phyloP scores from a whole-genome alignment of 2,329 filamentous ascomycete genomes.

The Xenoacremonium recifei region DNA sequence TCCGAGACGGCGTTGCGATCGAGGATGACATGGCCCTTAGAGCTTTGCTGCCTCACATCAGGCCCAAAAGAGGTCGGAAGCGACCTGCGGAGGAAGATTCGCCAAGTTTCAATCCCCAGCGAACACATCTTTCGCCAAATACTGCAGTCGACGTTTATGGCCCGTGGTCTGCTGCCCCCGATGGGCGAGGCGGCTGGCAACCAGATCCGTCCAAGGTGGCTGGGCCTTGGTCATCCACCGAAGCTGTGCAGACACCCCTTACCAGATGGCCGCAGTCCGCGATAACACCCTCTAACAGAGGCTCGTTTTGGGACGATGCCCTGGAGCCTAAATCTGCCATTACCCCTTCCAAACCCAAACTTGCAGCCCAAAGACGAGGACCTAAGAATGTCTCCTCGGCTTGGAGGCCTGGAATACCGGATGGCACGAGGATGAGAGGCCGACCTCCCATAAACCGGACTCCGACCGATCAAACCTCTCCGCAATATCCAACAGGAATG shows the following conservation, averaged over 20 bases:
- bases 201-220: slow-evolving; percentile 41
- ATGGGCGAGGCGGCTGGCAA: slow-evolving; percentile 42
- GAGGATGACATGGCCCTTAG: slow-evolving; percentile 89
- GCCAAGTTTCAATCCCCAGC: slow-evolving; percentile 52
- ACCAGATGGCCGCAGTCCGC: slow-evolving; percentile 77
- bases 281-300: slow-evolving; percentile 62
- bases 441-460: slow-evolving; percentile 69
- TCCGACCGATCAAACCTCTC: slow-evolving; percentile 52
- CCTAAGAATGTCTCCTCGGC: slow-evolving; percentile 86
- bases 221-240: slow-evolving; percentile 31
- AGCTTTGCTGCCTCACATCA: slow-evolving; percentile 76
- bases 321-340: slow-evolving; percentile 70
- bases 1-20: slow-evolving; percentile 76
- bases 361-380: slow-evolving; percentile 60
- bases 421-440: slow-evolving; percentile 72
- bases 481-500: slow-evolving; percentile 10
- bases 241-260: slow-evolving; percentile 54
- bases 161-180: slow-evolving; percentile 36
- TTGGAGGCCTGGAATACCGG: slow-evolving; percentile 68
- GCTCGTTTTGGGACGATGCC: slow-evolving; percentile 53
- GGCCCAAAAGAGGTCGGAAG: slow-evolving; percentile 60
- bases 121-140: slow-evolving; percentile 58
- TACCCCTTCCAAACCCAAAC: slow-evolving; percentile 60
- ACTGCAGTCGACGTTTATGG: slow-evolving; percentile 45
- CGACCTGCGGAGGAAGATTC: slow-evolving; percentile 62